These are phyloP conservation scores for Astrothelium subdiscretum DNA, from an alignment of 495 filamentous ascomycete genomes.

Conservation along the genomic window DNA sequence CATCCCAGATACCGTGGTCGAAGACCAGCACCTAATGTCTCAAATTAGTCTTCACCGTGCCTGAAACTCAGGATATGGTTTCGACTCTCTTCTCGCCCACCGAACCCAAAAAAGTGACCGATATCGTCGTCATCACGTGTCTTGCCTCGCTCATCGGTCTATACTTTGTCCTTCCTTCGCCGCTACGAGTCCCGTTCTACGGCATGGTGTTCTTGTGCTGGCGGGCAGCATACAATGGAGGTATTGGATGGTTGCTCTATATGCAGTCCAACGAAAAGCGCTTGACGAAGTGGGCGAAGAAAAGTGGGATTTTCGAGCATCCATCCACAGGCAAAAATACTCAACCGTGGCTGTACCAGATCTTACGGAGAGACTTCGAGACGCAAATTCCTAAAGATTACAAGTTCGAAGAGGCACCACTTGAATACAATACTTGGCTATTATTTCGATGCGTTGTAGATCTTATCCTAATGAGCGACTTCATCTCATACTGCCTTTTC, in stretches of 20 bases:
- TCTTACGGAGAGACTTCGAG: slow-evolving; percentile 81
- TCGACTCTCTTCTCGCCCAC: slow-evolving; percentile 91
- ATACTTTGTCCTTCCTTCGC: slow-evolving; percentile 57
- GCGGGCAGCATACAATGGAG: slow-evolving; percentile 82
- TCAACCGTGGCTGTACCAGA: slow-evolving; percentile 63
- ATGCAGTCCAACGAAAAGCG: slow-evolving; percentile 81
- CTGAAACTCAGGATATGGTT: slow-evolving; percentile 97
- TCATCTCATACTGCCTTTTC: slow-evolving; percentile 90
- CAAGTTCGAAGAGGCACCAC: slow-evolving; percentile 78
- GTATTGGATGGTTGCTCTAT: slow-evolving; percentile 82
- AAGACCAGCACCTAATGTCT: not conserved
- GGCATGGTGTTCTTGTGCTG: slow-evolving; percentile 80
- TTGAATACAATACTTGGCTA: slow-evolving; percentile 99
- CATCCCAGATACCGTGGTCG: not conserved
- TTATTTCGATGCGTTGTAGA: slow-evolving; percentile 91
- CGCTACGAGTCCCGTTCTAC: slow-evolving; percentile 60
- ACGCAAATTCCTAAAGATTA: slow-evolving; percentile 91
- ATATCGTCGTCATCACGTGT: slow-evolving; percentile 69
- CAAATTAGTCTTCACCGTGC: slow-evolving; percentile 80
- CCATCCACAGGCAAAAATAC: slow-evolving; percentile 69
- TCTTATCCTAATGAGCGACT: slow-evolving; percentile 95
- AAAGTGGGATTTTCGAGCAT: slow-evolving; percentile 73
- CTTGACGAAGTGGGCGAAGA: slow-evolving; percentile 78
- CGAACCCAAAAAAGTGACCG: slow-evolving; percentile 87
- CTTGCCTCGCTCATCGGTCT: slow-evolving; percentile 60